Base-by-base conservation (phyloP, 1,284 basidiomycete genomes). In the Omphalotus olearius region DNA sequence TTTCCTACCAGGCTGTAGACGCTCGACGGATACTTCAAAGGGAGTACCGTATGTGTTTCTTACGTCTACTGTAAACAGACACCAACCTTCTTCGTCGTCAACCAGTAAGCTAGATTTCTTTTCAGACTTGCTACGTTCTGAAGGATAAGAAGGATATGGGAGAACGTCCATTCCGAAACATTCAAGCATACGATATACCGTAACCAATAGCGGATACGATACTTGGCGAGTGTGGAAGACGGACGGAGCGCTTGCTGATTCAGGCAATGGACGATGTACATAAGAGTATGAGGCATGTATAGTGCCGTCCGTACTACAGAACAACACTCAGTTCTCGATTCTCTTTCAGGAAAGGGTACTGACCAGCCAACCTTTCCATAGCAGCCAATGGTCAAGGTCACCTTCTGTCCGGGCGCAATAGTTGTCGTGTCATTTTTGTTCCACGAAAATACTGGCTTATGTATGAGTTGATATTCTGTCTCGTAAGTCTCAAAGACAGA, bases 141-240 rank as follows among this genome's bases (percentile, higher is more conserved):
- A 62, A 14, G 65, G 62, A 54, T 73, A 73, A 13, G 72, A 62
- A 35, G 76, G 75, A 59, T 82, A 81, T 35, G 85, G 82, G 28
- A 90, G 69, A 51, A 96, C 73, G 58, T 91, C 86, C 79, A 97
- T 85, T 30, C 77, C 76, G 54, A 85, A 79, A 61, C 88, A 91
- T 62, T 94, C 91, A 37, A 98, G 78, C 71, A 94, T 94, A 56
- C 92, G 89, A 63, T 95, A 95, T 2, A 98, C 94, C 0, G 92
- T 95, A 53, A 97, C 86, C 59, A 90, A 76, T 53, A 98, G 77
- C 6, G 91, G 88, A 63, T 93, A 89, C 13, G 85, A 82, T 48
- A 97, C 67, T 56, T 89, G 88, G 23, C 95, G 84, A 9, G 91
- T 85, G 66, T 92, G 82, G 67, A 98, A 95, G 52, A 77, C 70